These are phyloP conservation scores for Sphaerulina vaccinii DNA, from an alignment of 2,329 filamentous ascomycete species.

Conservation along the genomic window DNA sequence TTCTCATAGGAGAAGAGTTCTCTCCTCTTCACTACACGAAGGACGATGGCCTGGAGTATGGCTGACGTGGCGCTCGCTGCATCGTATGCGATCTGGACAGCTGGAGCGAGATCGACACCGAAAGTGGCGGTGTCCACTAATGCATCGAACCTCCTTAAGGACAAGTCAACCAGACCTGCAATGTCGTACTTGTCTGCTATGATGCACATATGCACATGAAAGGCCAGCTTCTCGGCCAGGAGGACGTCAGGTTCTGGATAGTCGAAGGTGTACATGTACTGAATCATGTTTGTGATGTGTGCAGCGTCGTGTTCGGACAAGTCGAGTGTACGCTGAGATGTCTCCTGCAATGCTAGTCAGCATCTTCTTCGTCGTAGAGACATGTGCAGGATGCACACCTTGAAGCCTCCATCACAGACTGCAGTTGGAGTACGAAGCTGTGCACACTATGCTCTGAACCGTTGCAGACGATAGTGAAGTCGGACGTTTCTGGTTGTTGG, in stretches of 20 bases:
- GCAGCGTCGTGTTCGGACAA: background rate
- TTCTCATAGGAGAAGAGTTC: background rate
- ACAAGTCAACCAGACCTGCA: background rate
- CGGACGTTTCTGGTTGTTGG: background rate
- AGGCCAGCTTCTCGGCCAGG: background rate
- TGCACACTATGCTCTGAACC: background rate
- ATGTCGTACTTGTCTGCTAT: conserved; percentile 6
- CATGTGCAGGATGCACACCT: background rate
- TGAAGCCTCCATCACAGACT: background rate
- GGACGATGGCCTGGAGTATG: background rate
- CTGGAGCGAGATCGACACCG: background rate
- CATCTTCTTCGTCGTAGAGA: background rate
- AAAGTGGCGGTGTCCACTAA: background rate
- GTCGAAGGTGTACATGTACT: conserved; percentile 3
- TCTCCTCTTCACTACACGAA: background rate
- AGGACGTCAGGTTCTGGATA: background rate
- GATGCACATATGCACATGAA: background rate
- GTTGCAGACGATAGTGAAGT: conserved; percentile 1
- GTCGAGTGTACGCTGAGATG: background rate
- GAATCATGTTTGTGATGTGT: background rate
- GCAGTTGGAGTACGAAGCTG: background rate
- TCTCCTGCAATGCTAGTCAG: background rate
- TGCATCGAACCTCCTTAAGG: background rate
- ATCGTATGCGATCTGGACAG: background rate
- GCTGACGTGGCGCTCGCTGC: background rate